Evolutionary conservation across 257 asterid species (phyloP).

Genomic region (Lycium barbarum): DNA sequence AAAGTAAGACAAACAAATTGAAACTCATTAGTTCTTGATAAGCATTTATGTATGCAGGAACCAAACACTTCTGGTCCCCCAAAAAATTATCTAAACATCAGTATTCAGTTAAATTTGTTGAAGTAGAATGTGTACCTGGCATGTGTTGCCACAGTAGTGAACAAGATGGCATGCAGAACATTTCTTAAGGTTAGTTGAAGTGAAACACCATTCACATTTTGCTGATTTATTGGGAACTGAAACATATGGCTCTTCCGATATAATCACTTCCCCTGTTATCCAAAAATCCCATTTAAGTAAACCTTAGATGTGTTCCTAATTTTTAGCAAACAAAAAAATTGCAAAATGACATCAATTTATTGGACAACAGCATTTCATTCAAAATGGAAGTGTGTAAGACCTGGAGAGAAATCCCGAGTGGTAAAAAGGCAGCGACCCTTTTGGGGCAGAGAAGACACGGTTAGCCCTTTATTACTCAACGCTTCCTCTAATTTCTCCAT

Average conservation of each 20-base stretch:
- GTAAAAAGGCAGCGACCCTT: conserved; percentile 69
- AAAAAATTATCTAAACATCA: background rate
- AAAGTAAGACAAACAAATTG: no score
- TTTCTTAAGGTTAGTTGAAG: conserved; percentile 65
- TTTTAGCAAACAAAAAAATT: background rate
- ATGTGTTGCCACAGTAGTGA: conserved; percentile 74
- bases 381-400: no score
- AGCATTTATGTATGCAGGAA: background rate
- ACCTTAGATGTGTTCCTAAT: background rate
- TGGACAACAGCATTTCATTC: no score
- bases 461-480: conserved; percentile 46
- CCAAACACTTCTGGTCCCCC: background rate
- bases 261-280: conserved; percentile 71
- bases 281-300: background rate
- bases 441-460: no score
- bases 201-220: conserved; percentile 89
- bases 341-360: background rate
- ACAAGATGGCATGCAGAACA: conserved; percentile 93
- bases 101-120: background rate
- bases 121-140: background rate
- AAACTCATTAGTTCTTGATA: no score
- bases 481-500: conserved; percentile 40
- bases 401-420: conserved; percentile 76
- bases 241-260: conserved; percentile 78
- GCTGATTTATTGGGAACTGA: conserved; percentile 70